Conservation (phyloP, 2,329 filamentous ascomycete genomes). For the Saccharata proteae region DNA sequence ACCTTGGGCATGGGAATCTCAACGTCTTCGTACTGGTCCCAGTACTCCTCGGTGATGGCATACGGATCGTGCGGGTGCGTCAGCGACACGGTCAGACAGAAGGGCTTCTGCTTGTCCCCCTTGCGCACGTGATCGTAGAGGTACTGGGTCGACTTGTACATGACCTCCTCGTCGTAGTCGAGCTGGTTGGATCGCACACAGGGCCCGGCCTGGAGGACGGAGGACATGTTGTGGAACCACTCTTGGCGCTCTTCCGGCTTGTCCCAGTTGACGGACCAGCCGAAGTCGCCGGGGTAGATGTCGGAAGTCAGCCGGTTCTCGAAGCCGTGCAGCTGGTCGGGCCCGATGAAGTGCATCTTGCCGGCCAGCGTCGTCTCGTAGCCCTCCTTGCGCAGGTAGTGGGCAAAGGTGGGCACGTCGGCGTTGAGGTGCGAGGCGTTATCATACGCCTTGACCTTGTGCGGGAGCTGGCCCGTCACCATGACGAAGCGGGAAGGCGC, state of each 20-base stretch:
- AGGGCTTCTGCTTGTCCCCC: slow-evolving; percentile 57
- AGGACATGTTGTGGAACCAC: slow-evolving; percentile 92
- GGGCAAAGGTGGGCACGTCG: slow-evolving; percentile 81
- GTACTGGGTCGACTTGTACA: slow-evolving; percentile 83
- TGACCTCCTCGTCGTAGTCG: slow-evolving; percentile 92
- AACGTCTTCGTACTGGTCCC: slow-evolving; percentile 81
- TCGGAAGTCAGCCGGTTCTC: slow-evolving; percentile 87
- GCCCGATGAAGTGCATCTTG: slow-evolving; percentile 94
- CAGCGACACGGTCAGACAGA: slow-evolving; percentile 81
- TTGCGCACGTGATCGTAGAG: slow-evolving; percentile 84
- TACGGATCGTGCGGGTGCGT: slow-evolving; percentile 94
- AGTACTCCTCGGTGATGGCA: slow-evolving; percentile 86
- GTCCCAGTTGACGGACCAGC: slow-evolving; percentile 94
- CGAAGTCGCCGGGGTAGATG: slow-evolving; percentile 89
- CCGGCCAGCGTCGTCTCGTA: slow-evolving; percentile 87
- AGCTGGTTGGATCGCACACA: slow-evolving; percentile 90
- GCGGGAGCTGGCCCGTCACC: slow-evolving; percentile 83
- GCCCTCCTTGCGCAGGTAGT: slow-evolving; percentile 72
- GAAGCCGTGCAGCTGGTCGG: slow-evolving; percentile 84
- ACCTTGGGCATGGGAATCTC: slow-evolving; percentile 77
- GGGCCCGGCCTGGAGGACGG: slow-evolving; percentile 77
- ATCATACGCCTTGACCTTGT: slow-evolving; percentile 84
- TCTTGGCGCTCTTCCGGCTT: slow-evolving; percentile 72
- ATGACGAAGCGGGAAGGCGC: slow-evolving; percentile 89
- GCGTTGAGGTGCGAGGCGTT: slow-evolving; percentile 77